Percentiles rank a stretch among this genome's conserved stretches.
These are phyloP conservation scores for Rosa lucieae DNA, from an alignment of 306 rosid species.

Conservation along the genomic window DNA sequence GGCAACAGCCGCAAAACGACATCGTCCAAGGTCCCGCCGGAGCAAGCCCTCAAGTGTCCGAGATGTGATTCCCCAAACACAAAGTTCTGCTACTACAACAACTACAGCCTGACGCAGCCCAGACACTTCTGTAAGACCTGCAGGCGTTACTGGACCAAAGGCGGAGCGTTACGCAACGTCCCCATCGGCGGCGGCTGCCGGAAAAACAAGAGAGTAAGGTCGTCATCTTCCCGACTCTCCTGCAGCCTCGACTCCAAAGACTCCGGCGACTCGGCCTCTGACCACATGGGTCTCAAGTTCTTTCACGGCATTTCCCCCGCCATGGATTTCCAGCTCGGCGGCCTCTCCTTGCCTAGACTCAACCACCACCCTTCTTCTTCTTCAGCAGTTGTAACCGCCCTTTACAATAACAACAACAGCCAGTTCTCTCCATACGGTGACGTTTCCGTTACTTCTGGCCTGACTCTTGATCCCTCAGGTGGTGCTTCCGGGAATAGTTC, in stretches of 20 bases:
- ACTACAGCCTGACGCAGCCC: slow-evolving; percentile 93
- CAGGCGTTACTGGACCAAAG: slow-evolving; percentile 94
- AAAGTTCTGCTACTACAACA: slow-evolving; percentile 97
- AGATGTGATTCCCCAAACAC: slow-evolving; percentile 93
- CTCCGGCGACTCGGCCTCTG: slow-evolving; percentile 40
- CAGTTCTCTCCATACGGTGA: slow-evolving; percentile 51
- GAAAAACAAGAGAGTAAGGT: slow-evolving; percentile 72
- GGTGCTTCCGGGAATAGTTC: slow-evolving; percentile 28
- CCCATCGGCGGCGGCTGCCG: slow-evolving; percentile 96
- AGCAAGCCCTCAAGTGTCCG: slow-evolving; percentile 68
- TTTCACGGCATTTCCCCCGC: slow-evolving; percentile 62
- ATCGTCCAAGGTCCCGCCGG: slow-evolving; percentile 36
- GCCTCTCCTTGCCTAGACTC: slow-evolving; percentile 48
- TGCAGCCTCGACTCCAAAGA: slow-evolving; percentile 47
- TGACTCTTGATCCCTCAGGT: slow-evolving; percentile 44
- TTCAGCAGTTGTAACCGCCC: neutral
- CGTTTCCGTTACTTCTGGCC: slow-evolving; percentile 28
- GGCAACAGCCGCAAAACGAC: slow-evolving; percentile 35
- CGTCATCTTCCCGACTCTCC: slow-evolving; percentile 52
- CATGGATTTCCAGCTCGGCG: slow-evolving; percentile 69
- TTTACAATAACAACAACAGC: slow-evolving; percentile 28
- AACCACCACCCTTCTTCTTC: slow-evolving; percentile 32
- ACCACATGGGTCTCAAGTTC: slow-evolving; percentile 62
- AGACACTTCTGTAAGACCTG: slow-evolving; percentile 96
- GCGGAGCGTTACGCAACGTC: slow-evolving; percentile 86